Base-by-base conservation (phyloP, 306 rosid genomes). In the Casuarina equisetifolia region DNA sequence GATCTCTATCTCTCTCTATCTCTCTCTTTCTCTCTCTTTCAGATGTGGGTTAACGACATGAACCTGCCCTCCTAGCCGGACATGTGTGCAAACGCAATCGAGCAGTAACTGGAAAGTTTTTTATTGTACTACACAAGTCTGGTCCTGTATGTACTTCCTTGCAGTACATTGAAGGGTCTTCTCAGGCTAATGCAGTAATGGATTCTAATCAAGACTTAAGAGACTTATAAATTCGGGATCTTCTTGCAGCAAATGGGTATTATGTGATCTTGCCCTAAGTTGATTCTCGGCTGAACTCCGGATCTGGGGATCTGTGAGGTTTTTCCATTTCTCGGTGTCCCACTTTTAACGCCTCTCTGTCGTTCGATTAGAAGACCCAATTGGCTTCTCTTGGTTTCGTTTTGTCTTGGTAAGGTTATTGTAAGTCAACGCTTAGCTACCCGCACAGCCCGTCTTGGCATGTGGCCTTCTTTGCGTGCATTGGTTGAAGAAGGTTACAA, bases 101-200 rank as follows among this genome's bases (percentile, higher is more conserved):
- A 52, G 76, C 63, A 69, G 19, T 51, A 2, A 17, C 46, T 12
- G 54, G 79, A 74, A 73, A 79, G 78, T 76, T 68, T 12, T 19
- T 70, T 9, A 11, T 75, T 85, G 88, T 59, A 86, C 85, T 86
- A 86, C 92, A 86, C 77, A 4, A 15, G 32, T 70, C 32, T 25
- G 32, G 32, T 25, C 32, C 66, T 44, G 5, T n/a, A 40, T 80
- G 81, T 25, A 75, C 77, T 63, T 59, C 13, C 70, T 78, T 86
- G 90, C 76, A 82, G 89, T 89, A 84, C 90, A 82, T 81, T 79
- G 84, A 76, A 36, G 42, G 64, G 3, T 38, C 42, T 16, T 15
- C 52, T 5, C 38, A 0, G 32, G 17, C 11, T 9, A 2, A 32
- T 10, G 9, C 38, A 3, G 9, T 35, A 44, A 20, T 66, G 71